Evolutionary conservation across 768 basidiomycete genomes (phyloP).

Genomic region (Boletus eberwhitei): DNA sequence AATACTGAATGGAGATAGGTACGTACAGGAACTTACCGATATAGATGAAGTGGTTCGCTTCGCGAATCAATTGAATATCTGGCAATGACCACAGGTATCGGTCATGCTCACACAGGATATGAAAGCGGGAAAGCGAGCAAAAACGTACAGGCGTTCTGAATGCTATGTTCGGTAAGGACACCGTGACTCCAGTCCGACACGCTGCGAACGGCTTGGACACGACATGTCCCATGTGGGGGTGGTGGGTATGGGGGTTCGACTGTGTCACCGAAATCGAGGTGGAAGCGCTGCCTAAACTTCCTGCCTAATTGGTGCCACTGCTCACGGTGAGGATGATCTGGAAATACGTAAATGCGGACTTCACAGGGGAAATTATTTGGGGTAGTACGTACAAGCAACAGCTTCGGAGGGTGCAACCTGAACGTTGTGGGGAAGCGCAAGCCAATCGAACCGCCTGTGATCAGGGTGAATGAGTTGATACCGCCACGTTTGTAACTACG

Average conservation of each 20-base stretch:
- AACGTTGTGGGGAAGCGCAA: constrained; percentile 77
- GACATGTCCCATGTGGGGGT: constrained; percentile 50
- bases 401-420: constrained; percentile 61
- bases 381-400: constrained; percentile 46
- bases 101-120: neutral
- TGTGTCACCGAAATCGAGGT: constrained; percentile 40
- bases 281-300: constrained; percentile 64
- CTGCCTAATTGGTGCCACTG: constrained; percentile 56
- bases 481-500: constrained; percentile 19
- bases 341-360: neutral
- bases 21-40: constrained; percentile 61
- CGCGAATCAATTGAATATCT: constrained; percentile 79
- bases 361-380: neutral
- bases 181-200: constrained; percentile 95
- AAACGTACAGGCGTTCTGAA: constrained; percentile 88
- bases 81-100: neutral
- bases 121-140: neutral
- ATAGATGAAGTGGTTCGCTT: constrained; percentile 87
- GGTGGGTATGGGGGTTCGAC: constrained; percentile 41
- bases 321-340: constrained; percentile 66
- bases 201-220: constrained; percentile 80
- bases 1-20: neutral
- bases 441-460: constrained; percentile 55
- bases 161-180: constrained; percentile 83
- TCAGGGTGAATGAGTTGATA: constrained; percentile 5